Evolutionary conservation across 768 basidiomycete genomes (phyloP), one percentile per base, ranked within the genome.

Genomic region (Pleurotus djamor): DNA sequence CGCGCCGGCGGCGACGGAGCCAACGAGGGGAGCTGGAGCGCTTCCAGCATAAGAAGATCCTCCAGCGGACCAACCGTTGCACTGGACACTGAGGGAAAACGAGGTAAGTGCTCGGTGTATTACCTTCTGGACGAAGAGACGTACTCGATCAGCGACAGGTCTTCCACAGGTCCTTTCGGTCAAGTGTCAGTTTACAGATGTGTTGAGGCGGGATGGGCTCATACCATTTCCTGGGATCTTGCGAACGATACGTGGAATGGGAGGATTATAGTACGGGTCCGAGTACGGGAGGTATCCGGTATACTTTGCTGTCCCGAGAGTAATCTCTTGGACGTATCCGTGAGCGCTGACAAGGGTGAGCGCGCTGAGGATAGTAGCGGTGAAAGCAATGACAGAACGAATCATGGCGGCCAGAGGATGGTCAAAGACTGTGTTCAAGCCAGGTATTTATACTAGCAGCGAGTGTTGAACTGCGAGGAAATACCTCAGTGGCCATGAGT

Each of bases 311-410:
- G 69, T 67, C 1, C 72, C 74, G 13, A 72, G 57, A 8, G 66
- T 67, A n/a, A 76, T 67, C 50, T 75, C 72, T 59, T 75, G 73
- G 10, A 79, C 76, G 58, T 75, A 78, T 41, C 78, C 76, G 60
- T 79, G 78, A 7, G 67, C 75, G 13, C 60, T 43, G 38, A 71
- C 73, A 47, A 66, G 64, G 9, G 62, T 47, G 45, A 64, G 36
- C 4, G 50, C 63, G 50, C 56, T 37, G 41, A 59, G 57, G 21
- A 60, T 36, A 21, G 57, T 51, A 49, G 64, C 37, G 41, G 48
- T 54, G 61, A 50, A 50, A 14, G 8, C 49, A 9, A 50, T 16
- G 10, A 34, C 49, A 14, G 34, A 34, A 9, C 34, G 17, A 28
- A 50, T 7, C 49, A 50, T 50, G 8, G 16, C n/a, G 38, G 38